Evolutionary conservation across 1,139 yeast genomes (phyloP).

Genomic region (Pichia sp.): DNA sequence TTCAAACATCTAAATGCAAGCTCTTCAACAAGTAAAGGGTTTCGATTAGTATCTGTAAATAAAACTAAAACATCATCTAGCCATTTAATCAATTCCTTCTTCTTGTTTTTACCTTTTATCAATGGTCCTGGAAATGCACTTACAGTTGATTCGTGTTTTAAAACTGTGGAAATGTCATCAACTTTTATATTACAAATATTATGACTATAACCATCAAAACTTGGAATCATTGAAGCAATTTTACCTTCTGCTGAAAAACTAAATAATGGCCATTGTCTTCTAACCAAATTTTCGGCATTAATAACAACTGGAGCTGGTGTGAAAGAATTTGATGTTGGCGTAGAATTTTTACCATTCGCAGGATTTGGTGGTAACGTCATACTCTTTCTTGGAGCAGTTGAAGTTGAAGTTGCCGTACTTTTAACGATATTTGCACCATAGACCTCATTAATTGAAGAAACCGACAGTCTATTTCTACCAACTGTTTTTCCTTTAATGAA

Average conservation of each 20-base stretch:
- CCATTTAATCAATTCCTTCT: constrained; percentile 65
- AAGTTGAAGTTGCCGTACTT: constrained; percentile 22
- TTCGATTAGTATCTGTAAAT: constrained; percentile 9
- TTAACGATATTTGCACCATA: constrained; percentile 25
- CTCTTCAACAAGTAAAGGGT: constrained; percentile 16
- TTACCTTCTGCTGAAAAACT: constrained; percentile 53
- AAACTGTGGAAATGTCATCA: constrained; percentile 30
- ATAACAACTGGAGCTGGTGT: constrained; percentile 32
- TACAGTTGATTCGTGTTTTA: constrained; percentile 22
- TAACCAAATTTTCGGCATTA: constrained; percentile 27
- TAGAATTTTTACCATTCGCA: constrained; percentile 1
- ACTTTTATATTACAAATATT: constrained; percentile 26
- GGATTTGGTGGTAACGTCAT: constrained; percentile 22
- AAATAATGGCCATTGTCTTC: constrained; percentile 72
- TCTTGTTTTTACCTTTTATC: constrained; percentile 46
- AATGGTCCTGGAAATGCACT: constrained; percentile 58
- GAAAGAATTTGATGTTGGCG: constrained; percentile 4
- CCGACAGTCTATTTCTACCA: constrained; percentile 7
- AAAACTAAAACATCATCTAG: constrained; percentile 31
- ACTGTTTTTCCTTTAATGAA: neutral
- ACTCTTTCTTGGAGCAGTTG: constrained; percentile 15
- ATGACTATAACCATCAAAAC: constrained; percentile 28
- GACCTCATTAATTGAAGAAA: constrained; percentile 19
- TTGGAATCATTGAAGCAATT: constrained; percentile 41
- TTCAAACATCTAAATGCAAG: constrained; percentile 25